phyloP scores from a whole-genome alignment of 2,329 filamentous ascomycete species.

The Aureobasidium sp. region DNA sequence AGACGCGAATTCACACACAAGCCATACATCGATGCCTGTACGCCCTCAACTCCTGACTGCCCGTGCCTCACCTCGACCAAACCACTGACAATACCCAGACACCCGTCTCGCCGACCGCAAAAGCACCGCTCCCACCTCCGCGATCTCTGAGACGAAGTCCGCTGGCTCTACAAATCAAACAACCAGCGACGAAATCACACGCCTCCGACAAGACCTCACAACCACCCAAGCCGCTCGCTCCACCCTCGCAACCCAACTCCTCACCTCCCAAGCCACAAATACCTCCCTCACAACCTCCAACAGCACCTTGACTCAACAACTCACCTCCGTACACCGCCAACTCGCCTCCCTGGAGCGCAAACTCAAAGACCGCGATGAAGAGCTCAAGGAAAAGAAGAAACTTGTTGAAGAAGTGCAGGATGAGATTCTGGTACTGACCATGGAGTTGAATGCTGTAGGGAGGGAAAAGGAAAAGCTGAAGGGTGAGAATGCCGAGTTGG shows the following conservation, averaged over 20 bases:
- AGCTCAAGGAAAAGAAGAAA: conserved; percentile 74
- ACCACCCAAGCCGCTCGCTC: conserved; percentile 15
- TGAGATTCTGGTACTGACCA: conserved; percentile 77
- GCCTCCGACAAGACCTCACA: conserved; percentile 48
- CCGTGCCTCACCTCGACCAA: conserved; percentile 14
- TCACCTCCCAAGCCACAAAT: conserved; percentile 31
- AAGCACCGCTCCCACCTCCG: conserved; percentile 22
- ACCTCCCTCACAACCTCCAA: conserved; percentile 55
- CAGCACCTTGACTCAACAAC: conserved; percentile 62
- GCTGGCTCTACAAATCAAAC: conserved; percentile 9
- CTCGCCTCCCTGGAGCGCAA: conserved; percentile 53
- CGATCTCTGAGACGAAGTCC: conserved; percentile 12
- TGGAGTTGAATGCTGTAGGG: conserved; percentile 82
- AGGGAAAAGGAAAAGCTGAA: conserved; percentile 63
- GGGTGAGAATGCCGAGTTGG: conserved; percentile 78
- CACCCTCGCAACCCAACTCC: conserved; percentile 28
- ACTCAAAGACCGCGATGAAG: conserved; percentile 73
- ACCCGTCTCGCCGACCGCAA: conserved; percentile 39
- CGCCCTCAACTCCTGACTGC: conserved; percentile 21
- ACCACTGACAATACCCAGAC: conserved; percentile 25
- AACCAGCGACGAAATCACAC: conserved; percentile 20
- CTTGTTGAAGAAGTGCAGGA: conserved; percentile 83
- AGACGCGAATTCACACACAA: conserved; percentile 56
- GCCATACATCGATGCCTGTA: conserved; percentile 72
- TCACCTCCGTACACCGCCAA: conserved; percentile 58